These are phyloP conservation scores for Aschersonia sp. DNA, from an alignment of 2,329 filamentous ascomycete genomes.

Conservation along the genomic window DNA sequence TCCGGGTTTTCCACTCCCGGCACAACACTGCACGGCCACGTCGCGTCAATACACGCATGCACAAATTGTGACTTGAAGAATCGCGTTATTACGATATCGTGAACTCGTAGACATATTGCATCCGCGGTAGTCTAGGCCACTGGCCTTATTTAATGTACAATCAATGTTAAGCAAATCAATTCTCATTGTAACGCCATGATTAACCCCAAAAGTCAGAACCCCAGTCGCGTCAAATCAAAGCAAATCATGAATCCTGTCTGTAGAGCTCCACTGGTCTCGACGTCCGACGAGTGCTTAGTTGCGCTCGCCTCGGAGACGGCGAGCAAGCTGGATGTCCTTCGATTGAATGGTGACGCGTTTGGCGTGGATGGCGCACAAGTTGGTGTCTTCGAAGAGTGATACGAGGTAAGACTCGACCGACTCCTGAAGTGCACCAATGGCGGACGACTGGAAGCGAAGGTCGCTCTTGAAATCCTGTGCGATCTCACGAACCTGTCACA, in stretches of 20 bases:
- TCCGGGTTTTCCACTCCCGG: no score
- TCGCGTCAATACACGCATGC: no score
- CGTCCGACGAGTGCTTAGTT: conserved; percentile 44
- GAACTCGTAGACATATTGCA: not conserved
- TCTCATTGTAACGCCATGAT: conserved; percentile 31
- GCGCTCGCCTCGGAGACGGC: conserved; percentile 86
- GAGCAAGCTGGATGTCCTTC: conserved; percentile 94
- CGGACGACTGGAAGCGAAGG: conserved; percentile 94
- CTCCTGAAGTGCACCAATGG: conserved; percentile 94
- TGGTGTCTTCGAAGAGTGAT: conserved; percentile 96
- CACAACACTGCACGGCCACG: no score
- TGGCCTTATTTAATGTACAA: conserved; percentile 26
- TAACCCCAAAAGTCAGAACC: conserved; percentile 24
- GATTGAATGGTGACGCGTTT: conserved; percentile 98
- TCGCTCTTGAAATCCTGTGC: conserved; percentile 92
- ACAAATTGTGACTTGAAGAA: no score
- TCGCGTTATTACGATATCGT: not conserved
- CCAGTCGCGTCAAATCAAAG: conserved; percentile 22
- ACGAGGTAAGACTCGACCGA: conserved; percentile 98
- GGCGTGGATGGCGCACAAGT: conserved; percentile 95
- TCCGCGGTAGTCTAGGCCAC: conserved; percentile 4
- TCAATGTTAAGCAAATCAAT: conserved; percentile 23
- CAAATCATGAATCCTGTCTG: conserved; percentile 21
- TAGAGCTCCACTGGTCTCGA: not conserved
- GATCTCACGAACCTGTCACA: conserved; percentile 66